Base-by-base conservation (phyloP, 2,329 filamentous ascomycete species). In the Penicillium italicum region DNA sequence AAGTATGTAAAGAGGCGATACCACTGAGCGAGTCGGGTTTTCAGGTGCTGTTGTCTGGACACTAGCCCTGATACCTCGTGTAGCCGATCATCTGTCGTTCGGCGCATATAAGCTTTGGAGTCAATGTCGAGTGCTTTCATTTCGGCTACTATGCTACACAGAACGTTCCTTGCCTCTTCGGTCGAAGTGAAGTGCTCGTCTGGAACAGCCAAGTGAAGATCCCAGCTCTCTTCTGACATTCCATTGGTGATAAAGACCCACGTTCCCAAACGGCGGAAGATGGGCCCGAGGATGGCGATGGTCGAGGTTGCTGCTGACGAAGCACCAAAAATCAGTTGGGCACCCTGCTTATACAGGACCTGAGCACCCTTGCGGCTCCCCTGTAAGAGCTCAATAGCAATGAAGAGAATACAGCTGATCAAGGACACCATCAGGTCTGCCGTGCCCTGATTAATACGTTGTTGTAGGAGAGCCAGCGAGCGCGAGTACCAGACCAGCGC, bases 401-500 rank as follows among this genome's bases (percentile, higher is more conserved):
- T 64, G 16, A 62, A 64, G 6, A 64, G 46, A 16, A 62, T 50
- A 40, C 62, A 63, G 45, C 56, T 61, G 6, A 62, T 59, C n/a
- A 61, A 37, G 6, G 50, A 57, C 33, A 64, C 52, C 1, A 45
- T 56, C 22, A 62, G 14, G 34, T 64, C 59, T 2, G 48, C 60
- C 5, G 44, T 42, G 11, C 55, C 60, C 14, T 53, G 47, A 11
- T 61, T 50, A 40, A 62, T 64, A 5, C 55, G 60, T 38, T 54
- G 54, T 34, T 55, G 60, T 11, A 64, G 33, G 45, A 49, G 45
- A 22, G 62, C 31, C 26, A 64, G 31, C 4, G 62, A 62, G 22
- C 62, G 62, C 12, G 62, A 58, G 37, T 64, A 62, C 62, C 60
- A 64, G 2, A 59, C 47, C 20, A 62, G 37, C 14, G 58, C 62